Base-by-base conservation (phyloP, 164 flowering plant genomes). In the Pachysandra terminalis region DNA sequence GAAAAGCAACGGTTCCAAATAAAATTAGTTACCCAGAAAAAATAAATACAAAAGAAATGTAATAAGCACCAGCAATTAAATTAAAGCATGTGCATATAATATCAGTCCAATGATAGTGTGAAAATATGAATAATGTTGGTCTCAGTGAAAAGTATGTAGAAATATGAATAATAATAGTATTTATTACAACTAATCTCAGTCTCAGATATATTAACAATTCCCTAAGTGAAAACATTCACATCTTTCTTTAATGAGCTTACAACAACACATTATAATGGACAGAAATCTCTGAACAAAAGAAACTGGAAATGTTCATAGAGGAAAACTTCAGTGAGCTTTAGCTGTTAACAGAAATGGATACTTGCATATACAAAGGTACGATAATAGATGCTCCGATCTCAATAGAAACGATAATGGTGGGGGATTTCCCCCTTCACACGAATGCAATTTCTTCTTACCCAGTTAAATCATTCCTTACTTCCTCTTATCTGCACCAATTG, bases 401-500 rank as follows among this genome's bases (percentile, higher is more conserved):
- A 9, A 56, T n/a, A 53, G n/a, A n/a, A n/a, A n/a, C n/a, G n/a
- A n/a, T 14, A 56, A 24, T 27, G 26, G n/a, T 3, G 15, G 15
- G 37, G 61, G 61, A 17, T 2, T 58, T 58, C 26, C 40, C n/a
- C 61, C 61, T 58, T 56, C 16, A 13, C 40, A 9, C 10, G 15
- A 19, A 2, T 14, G 26, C 19, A 24, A 14, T 19, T 58, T 58
- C 61, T 58, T n/a, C n/a, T n/a, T 58, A 27, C 3, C 37, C 37
- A 58, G 12, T 14, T 58, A 19, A 27, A 58, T 58, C 61, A n/a
- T n/a, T n/a, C n/a, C 49, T 75, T 87, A 87, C 80, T 87, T 87
- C 73, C 89, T 82, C 68, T 68, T 73, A 22, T 73, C 72, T 25
- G 64, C 64, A 32, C 76, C 72, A 74, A 90, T 80, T 13, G 91